Base-by-base conservation (phyloP, 352 stramenopile genomes). In the Globisporangium parvum region DNA sequence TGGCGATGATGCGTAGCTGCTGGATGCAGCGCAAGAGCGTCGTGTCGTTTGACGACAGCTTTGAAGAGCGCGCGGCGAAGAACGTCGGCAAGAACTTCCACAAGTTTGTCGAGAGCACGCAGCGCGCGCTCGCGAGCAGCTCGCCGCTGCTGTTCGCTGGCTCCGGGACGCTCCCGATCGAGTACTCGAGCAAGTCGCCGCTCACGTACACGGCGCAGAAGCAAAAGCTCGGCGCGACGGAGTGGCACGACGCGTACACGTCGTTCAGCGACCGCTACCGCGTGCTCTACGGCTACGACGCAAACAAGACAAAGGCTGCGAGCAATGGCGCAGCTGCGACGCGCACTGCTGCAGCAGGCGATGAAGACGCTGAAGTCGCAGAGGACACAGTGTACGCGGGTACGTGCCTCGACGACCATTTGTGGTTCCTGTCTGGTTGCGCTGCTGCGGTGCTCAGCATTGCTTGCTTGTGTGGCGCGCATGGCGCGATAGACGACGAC, bases 21-120 rank as follows among this genome's bases (percentile, higher is more conserved):
- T 91, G 80, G 80, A 88, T 91, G 77, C 76, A 89, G 63, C 86
- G 87, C 60, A 91, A 88, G 56, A 87, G 84, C 37, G 73, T 91
- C 39, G 67, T 65, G 50, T 74, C 78, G 10, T 91, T 91, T 60
- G 66, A 80, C 23, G 80, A 91, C 53, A 62, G 55, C 40, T 91
- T 91, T 64, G 80, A 91, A 44, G 80, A 89, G 51, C 77, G 78
- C 55, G 80, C 80, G 52, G 85, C 73, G 21, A 89, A 89, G 73
- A 85, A 79, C 60, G 75, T 91, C 60, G 77, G 80, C 67, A 89
- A 89, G 63, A 89, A 77, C 54, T 91, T 91, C 62, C 71, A 73
- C 33, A 70, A 75, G 51, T 91, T 80, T 48, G 78, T 91, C 12
- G 75, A 85, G 53, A 65, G 69, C 60, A 89, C 78, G 35, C 78